Percentiles rank a stretch among this genome's conserved stretches.
Conservation (phyloP, 345 rosid genomes). For the Xanthoceras sorbifolium region DNA sequence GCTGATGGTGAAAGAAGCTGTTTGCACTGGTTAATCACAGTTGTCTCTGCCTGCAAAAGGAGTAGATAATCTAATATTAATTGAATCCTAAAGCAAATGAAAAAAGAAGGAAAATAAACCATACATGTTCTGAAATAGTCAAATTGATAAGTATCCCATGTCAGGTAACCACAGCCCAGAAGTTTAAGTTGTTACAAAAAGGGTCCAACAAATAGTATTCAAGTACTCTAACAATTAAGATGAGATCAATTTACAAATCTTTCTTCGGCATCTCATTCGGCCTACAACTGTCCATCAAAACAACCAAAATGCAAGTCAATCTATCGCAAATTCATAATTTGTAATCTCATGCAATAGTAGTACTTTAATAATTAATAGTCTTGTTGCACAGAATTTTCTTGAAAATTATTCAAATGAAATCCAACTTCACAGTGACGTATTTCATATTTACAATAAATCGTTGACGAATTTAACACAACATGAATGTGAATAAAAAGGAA, state of each 20-base stretch:
- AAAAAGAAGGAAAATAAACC: neutral
- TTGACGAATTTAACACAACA: too few species aligned
- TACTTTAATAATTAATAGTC: neutral
- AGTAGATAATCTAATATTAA: constrained; percentile 14
- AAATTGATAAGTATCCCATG: neutral
- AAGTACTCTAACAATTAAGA: neutral
- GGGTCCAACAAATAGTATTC: neutral
- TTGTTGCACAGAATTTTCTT: neutral
- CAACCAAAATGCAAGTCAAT: neutral
- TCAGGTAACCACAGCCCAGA: neutral
- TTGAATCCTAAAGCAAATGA: constrained; percentile 17
- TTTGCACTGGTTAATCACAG: constrained; percentile 88
- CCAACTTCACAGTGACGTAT: too few species aligned
- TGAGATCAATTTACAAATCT: neutral
- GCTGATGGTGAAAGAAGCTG: constrained; percentile 90
- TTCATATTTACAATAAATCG: too few species aligned
- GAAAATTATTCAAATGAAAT: too few species aligned
- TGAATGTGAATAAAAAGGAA: too few species aligned
- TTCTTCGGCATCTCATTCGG: neutral
- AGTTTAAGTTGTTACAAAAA: neutral
- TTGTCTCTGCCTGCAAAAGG: constrained; percentile 70
- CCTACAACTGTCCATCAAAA: neutral
- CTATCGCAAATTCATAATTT: neutral
- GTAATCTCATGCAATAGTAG: neutral
- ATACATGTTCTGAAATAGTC: neutral